A percentile compares a stretch with the other conserved stretches of the same genome.
Evolutionary conservation across 2,329 filamentous ascomycete genomes (phyloP).

Genomic region (Sclerotinia spermophila): DNA sequence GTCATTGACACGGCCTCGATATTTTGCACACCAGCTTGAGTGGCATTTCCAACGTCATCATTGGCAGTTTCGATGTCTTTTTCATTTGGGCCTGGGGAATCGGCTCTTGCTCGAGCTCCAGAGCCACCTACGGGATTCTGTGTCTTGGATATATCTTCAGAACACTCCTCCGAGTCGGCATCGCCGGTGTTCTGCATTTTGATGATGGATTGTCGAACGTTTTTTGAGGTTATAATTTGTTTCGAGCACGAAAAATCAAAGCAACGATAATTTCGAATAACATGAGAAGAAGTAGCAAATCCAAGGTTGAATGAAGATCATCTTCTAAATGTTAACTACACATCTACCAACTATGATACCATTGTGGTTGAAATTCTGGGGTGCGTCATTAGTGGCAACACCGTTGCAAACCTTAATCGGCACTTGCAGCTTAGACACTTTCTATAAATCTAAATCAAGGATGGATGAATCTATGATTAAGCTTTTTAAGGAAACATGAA

Average conservation of each 20-base stretch:
- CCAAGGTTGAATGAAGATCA: neutral
- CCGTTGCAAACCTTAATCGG: neutral
- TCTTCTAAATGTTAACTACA: neutral
- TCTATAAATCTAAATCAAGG: neutral
- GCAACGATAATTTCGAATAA: neutral
- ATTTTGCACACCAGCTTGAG: conserved; percentile 25
- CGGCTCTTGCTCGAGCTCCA: neutral
- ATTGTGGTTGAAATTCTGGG: neutral
- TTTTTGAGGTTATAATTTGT: neutral
- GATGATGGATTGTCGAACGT: no score
- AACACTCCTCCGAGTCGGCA: neutral
- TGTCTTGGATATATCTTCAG: neutral
- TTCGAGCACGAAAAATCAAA: neutral
- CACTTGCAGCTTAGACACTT: neutral
- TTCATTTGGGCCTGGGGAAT: neutral
- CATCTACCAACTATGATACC: neutral
- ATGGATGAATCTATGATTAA: neutral
- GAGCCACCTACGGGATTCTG: neutral
- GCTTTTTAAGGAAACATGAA: neutral
- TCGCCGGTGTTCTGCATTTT: neutral
- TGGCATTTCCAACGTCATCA: conserved; percentile 1
- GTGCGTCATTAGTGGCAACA: neutral
- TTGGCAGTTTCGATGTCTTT: neutral
- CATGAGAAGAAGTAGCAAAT: neutral
- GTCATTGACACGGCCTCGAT: conserved; percentile 29